Conservation (phyloP, 441 rosid species). For the Pelargonium cotyledonis region DNA sequence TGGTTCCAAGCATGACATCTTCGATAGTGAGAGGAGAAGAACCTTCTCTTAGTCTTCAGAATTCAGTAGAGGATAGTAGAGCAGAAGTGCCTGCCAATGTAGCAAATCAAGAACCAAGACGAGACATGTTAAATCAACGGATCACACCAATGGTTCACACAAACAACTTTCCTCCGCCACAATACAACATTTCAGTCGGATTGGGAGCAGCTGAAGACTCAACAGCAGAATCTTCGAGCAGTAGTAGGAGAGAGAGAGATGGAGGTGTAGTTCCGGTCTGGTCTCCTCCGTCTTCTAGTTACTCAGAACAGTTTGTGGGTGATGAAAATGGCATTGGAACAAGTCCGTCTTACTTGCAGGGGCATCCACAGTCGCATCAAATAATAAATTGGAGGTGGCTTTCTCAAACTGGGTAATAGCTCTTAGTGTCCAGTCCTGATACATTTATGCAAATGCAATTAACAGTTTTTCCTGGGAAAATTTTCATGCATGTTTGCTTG, state of each 20-base stretch:
- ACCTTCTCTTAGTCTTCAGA: slow-evolving; percentile 48
- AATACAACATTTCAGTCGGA: slow-evolving; percentile 35
- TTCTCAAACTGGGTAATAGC: slow-evolving; percentile 86
- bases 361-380: slow-evolving; percentile 75
- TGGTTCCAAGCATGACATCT: slow-evolving; percentile 93
- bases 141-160: slow-evolving; percentile 26
- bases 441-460: neutral
- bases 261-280: slow-evolving; percentile 92
- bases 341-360: slow-evolving; percentile 71
- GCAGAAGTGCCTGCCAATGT: slow-evolving; percentile 77
- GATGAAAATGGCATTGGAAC: slow-evolving; percentile 76
- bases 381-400: slow-evolving; percentile 76
- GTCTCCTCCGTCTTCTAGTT: slow-evolving; percentile 63
- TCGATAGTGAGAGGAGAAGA: slow-evolving; percentile 72
- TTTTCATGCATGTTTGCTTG: too few relatives aligned
- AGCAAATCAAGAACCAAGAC: slow-evolving; percentile 46
- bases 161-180: slow-evolving; percentile 29
- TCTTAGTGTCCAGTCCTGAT: slow-evolving; percentile 2
- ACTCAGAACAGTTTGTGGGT: slow-evolving; percentile 63
- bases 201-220: slow-evolving; percentile 62
- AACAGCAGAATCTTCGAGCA: slow-evolving; percentile 79
- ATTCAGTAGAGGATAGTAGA: slow-evolving; percentile 48
- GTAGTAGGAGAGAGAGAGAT: slow-evolving; percentile 71
- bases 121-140: slow-evolving; percentile 36
- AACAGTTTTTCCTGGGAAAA: too few relatives aligned